Evolutionary conservation across 2,329 filamentous ascomycete genomes (phyloP).

Genomic region (Westerdykella aurantiaca): DNA sequence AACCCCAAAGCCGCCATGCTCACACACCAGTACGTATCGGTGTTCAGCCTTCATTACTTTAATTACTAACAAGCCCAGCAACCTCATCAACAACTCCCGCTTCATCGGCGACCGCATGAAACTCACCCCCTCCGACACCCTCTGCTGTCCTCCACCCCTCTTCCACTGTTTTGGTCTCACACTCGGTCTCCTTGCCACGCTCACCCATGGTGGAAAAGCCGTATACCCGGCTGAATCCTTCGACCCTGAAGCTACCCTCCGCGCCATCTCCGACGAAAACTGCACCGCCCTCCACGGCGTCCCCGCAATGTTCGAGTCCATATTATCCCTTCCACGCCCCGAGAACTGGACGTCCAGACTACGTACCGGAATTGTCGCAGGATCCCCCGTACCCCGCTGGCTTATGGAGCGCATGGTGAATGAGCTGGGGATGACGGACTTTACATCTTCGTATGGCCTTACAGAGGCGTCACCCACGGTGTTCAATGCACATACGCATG

Average conservation of each 20-base stretch:
- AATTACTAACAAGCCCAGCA: conserved; percentile 15
- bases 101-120: conserved; percentile 64
- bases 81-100: conserved; percentile 37
- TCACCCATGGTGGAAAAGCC: conserved; percentile 71
- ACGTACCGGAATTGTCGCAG: conserved; percentile 73
- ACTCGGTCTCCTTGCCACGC: conserved; percentile 63
- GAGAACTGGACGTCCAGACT: conserved; percentile 43
- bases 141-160: conserved; percentile 77
- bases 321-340: conserved; percentile 47
- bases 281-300: conserved; percentile 73
- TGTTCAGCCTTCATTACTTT: not conserved
- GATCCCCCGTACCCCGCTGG: conserved; percentile 67
- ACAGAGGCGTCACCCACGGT: conserved; percentile 76
- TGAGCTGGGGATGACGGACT: conserved; percentile 69
- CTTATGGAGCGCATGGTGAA: conserved; percentile 68
- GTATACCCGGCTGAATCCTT: conserved; percentile 73
- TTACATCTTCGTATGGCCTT: conserved; percentile 53
- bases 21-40: conserved; percentile 30
- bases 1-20: conserved; percentile 37
- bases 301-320: conserved; percentile 75
- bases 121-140: conserved; percentile 57
- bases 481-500: conserved; percentile 73
- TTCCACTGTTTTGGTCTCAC: conserved; percentile 86
- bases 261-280: conserved; percentile 50
- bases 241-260: conserved; percentile 60